Conservation (phyloP, 1,139 yeast genomes). For the Candida neerlandica region DNA sequence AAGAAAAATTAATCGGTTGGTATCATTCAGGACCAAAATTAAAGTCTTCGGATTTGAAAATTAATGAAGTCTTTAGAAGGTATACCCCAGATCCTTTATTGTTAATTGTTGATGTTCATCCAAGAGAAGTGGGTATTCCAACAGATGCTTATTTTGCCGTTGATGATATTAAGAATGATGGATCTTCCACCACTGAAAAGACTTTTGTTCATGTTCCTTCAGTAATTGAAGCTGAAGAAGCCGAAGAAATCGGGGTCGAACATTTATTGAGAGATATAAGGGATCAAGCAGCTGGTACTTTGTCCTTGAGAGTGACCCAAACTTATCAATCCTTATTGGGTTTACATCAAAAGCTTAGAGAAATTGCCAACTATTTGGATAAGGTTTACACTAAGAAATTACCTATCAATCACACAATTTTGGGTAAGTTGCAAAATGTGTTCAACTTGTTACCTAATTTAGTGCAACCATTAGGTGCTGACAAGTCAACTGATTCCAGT, state of each 20-base stretch:
- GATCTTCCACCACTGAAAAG: slow-evolving; percentile 90
- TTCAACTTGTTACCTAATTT: slow-evolving; percentile 91
- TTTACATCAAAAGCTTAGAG: slow-evolving; percentile 75
- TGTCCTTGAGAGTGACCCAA: slow-evolving; percentile 83
- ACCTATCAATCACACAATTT: slow-evolving; percentile 87
- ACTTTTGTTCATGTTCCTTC: slow-evolving; percentile 95
- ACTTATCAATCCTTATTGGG: slow-evolving; percentile 90
- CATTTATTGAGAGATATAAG: slow-evolving; percentile 91
- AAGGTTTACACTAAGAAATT: slow-evolving; percentile 71
- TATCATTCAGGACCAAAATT: slow-evolving; percentile 97
- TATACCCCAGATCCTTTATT: slow-evolving; percentile 83
- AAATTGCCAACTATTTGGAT: slow-evolving; percentile 76
- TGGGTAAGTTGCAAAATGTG: slow-evolving; percentile 92
- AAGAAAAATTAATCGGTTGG: slow-evolving; percentile 96
- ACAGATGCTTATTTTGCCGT: slow-evolving; percentile 94
- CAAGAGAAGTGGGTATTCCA: slow-evolving; percentile 81
- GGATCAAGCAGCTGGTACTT: slow-evolving; percentile 94
- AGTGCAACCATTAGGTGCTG: slow-evolving; percentile 22
- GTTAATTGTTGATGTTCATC: slow-evolving; percentile 89
- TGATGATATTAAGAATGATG: slow-evolving; percentile 95
- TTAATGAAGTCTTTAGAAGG: slow-evolving; percentile 84
- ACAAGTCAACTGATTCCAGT: slow-evolving; percentile 16
- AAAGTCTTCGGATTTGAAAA: slow-evolving; percentile 82
- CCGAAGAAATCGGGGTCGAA: slow-evolving; percentile 98
- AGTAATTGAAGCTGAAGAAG: slow-evolving; percentile 94